phyloP scores from a whole-genome alignment of 164 flowering plant genomes.

The Sextonia rubra region DNA sequence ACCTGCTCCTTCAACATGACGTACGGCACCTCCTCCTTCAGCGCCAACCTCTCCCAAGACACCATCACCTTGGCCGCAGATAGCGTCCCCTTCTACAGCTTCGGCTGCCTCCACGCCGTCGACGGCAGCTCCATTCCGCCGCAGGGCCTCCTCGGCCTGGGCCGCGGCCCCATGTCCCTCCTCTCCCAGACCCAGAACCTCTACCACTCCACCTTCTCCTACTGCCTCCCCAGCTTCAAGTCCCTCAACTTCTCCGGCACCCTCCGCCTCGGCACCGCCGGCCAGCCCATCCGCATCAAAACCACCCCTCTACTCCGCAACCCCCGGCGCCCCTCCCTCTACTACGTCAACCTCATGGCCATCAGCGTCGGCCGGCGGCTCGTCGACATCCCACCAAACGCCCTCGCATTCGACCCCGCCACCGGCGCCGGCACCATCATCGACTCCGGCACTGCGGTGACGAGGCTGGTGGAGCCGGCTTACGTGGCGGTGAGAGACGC shows the following conservation, averaged over 20 bases:
- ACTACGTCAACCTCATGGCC: conserved; percentile 63
- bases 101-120: conserved; percentile 60
- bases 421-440: conserved; percentile 90
- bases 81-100: conserved; percentile 52
- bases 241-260: conserved; percentile 71
- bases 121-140: conserved; percentile 69
- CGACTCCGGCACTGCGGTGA: conserved; percentile 71
- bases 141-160: conserved; percentile 83
- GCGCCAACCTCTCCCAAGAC: conserved; percentile 66
- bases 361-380: conserved; percentile 59
- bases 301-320: conserved; percentile 68
- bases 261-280: conserved; percentile 62
- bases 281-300: conserved; percentile 72
- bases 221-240: conserved; percentile 83
- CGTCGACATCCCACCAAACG: conserved; percentile 55
- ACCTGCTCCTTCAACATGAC: conserved; percentile 67
- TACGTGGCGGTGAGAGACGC: conserved; percentile 59
- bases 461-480: conserved; percentile 49
- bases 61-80: conserved; percentile 55
- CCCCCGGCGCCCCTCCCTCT: conserved; percentile 76
- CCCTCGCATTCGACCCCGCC: conserved; percentile 60
- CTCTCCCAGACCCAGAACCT: conserved; percentile 57
- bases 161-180: conserved; percentile 81
- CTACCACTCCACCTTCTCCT: conserved; percentile 83
- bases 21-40: conserved; percentile 65